Conservation (phyloP, 192 early-diverging fungal species). For the Spizellomyces punctatus region DNA sequence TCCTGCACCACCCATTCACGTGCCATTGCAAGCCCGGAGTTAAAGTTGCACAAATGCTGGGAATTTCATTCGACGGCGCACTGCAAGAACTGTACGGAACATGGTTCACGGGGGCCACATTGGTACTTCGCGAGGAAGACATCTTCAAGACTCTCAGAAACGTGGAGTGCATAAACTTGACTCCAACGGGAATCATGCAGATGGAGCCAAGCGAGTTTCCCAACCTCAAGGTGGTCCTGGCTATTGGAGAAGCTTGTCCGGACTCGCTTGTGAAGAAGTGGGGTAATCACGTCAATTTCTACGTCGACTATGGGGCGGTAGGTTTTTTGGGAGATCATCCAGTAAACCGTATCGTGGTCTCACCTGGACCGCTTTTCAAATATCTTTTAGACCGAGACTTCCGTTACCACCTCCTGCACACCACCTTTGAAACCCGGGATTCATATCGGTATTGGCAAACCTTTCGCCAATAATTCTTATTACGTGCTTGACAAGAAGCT, state of each 20-base stretch:
- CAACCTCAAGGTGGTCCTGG: conserved; percentile 34
- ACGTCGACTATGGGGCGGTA: conserved; percentile 24
- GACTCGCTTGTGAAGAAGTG: conserved; percentile 27
- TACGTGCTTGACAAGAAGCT: conserved; percentile 40
- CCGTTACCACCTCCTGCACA: conserved; percentile 15
- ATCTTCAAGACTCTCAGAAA: conserved; percentile 19
- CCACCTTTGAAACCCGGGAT: background rate
- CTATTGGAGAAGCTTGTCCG: conserved; percentile 26
- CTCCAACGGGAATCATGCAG: conserved; percentile 33
- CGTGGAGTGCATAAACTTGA: conserved; percentile 25
- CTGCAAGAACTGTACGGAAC: conserved; percentile 34
- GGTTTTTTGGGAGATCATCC: no score
- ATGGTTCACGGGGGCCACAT: conserved; percentile 16
- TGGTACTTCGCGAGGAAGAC: conserved; percentile 33
- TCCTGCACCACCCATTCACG: conserved; percentile 4
- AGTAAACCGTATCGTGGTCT: no score
- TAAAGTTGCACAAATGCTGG: conserved; percentile 20
- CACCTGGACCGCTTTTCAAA: background rate
- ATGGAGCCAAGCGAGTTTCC: conserved; percentile 29
- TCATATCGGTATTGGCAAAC: conserved; percentile 35
- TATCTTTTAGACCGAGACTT: conserved; percentile 27
- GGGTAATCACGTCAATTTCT: conserved; percentile 30
- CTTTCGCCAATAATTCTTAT: conserved; percentile 16
- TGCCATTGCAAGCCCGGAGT: background rate
- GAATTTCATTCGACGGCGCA: conserved; percentile 37